A percentile compares a stretch with the other conserved stretches of the same genome.
These are phyloP conservation scores for Beverwykella pulmonaria DNA, from an alignment of 495 filamentous ascomycete genomes.

Conservation along the genomic window DNA sequence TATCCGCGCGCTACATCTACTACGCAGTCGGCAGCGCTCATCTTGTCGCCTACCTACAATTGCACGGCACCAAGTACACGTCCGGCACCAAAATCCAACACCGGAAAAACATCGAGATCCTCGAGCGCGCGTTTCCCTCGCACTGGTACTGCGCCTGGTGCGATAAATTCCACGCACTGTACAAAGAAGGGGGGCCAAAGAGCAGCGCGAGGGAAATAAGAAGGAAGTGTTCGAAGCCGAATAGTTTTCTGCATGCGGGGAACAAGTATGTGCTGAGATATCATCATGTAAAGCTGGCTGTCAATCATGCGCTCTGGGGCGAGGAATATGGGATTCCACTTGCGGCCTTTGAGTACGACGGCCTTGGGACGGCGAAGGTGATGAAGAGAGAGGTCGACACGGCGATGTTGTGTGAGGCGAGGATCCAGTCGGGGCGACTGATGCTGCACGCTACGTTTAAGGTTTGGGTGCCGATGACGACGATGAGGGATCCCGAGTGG, in stretches of 20 bases:
- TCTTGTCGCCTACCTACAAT: constrained; percentile 5
- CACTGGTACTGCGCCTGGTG: constrained; percentile 36
- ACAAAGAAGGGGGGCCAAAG: constrained; percentile 12
- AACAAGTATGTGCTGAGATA: constrained; percentile 19
- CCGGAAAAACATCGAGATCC: constrained; percentile 28
- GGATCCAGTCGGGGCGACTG: constrained; percentile 9
- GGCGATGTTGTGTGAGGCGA: constrained; percentile 6
- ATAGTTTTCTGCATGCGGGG: constrained; percentile 26
- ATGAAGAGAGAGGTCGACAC: background rate
- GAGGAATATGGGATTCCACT: constrained; percentile 23
- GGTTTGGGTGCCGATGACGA: background rate
- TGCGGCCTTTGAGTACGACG: constrained; percentile 6
- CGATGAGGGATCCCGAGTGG: background rate
- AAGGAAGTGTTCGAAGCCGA: constrained; percentile 24
- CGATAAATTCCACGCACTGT: constrained; percentile 27
- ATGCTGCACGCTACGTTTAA: constrained; percentile 16
- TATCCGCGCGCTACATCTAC: constrained; percentile 23
- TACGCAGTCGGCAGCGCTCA: constrained; percentile 22
- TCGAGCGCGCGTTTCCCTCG: constrained; percentile 28
- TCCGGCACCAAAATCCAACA: background rate
- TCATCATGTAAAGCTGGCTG: constrained; percentile 26
- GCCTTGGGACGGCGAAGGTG: background rate
- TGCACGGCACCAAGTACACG: background rate
- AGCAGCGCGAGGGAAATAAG: background rate
- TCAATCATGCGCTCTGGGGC: constrained; percentile 30